phyloP scores from a whole-genome alignment of 495 filamentous ascomycete species.

The Neurospora pannonica region DNA sequence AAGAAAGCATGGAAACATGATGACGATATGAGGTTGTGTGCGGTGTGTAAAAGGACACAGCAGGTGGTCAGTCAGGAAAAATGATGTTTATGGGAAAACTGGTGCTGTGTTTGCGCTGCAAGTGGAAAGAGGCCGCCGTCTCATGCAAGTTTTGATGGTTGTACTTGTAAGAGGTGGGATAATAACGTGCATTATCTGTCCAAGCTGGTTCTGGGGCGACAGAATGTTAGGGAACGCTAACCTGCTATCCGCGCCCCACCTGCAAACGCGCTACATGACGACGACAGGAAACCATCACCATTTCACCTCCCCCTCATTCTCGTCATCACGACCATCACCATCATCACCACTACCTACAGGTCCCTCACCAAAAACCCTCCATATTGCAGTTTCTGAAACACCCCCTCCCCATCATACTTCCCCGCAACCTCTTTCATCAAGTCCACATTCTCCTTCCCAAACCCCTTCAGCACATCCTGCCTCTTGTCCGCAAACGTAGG shows the following conservation, averaged over 20 bases:
- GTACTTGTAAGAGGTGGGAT: neutral
- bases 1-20: neutral
- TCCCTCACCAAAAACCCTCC: constrained; percentile 17
- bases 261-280: neutral
- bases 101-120: neutral
- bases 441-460: constrained; percentile 34
- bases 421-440: constrained; percentile 25
- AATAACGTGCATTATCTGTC: neutral
- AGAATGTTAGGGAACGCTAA: neutral
- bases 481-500: constrained; percentile 32
- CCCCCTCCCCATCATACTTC: constrained; percentile 40
- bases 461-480: constrained; percentile 39
- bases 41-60: neutral
- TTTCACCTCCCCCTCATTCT: no score
- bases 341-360: neutral
- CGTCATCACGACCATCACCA: neutral
- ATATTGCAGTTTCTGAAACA: constrained; percentile 40
- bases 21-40: neutral
- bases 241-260: neutral
- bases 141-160: neutral
- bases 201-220: accelerated
- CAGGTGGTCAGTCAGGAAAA: neutral
- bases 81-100: neutral
- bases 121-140: neutral
- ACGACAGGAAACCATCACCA: neutral